Evolutionary conservation across 768 basidiomycete species (phyloP).

Genomic region (Russula sp.): DNA sequence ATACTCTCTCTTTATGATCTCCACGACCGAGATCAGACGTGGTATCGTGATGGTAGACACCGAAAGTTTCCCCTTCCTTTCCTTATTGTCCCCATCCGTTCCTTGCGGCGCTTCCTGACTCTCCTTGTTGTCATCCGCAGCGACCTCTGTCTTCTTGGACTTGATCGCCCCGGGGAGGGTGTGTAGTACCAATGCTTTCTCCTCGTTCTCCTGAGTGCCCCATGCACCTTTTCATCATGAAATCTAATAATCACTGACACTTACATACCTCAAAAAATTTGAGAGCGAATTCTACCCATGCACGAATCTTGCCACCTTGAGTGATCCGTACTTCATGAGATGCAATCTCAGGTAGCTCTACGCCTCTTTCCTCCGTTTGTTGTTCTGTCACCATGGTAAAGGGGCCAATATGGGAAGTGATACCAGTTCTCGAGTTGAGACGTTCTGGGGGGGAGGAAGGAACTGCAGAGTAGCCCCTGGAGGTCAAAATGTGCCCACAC

Average conservation of each 20-base stretch:
- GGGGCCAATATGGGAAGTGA: neutral
- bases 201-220: constrained; percentile 37
- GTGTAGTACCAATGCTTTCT: constrained; percentile 47
- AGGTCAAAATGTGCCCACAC: too few species aligned
- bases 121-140: neutral
- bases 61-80: constrained; percentile 25
- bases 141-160: neutral
- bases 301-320: constrained; percentile 30
- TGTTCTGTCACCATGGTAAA: neutral
- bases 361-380: neutral
- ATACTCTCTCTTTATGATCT: constrained; percentile 82
- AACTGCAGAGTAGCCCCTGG: too few species aligned
- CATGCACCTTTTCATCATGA: too few species aligned
- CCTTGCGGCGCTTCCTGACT: constrained; percentile 7
- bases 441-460: too few species aligned
- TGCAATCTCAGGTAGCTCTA: neutral
- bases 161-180: constrained; percentile 40
- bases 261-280: constrained; percentile 31
- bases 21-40: constrained; percentile 66
- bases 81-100: neutral
- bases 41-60: constrained; percentile 41
- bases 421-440: too few species aligned
- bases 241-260: neutral
- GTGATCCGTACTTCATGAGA: constrained; percentile 33
- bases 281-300: constrained; percentile 33